These are phyloP conservation scores for Acrasis kona DNA, from an alignment of 78 protist genomes.

Conservation along the genomic window DNA sequence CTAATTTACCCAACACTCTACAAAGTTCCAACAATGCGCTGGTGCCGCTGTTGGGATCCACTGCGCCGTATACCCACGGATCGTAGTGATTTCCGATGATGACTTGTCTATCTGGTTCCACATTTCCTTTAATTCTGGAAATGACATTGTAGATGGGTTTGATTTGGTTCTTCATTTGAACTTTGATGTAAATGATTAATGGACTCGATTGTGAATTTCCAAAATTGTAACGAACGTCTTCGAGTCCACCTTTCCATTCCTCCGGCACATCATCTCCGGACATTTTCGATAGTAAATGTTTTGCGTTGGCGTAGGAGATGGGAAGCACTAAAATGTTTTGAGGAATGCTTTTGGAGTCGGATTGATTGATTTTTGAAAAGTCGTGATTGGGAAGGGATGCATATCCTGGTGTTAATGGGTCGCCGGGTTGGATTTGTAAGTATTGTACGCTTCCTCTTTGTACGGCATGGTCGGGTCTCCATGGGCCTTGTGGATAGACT, in stretches of 20 bases:
- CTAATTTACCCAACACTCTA: background rate
- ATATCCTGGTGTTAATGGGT: conserved; percentile 1
- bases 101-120: background rate
- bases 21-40: conserved; percentile 12
- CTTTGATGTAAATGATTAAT: background rate
- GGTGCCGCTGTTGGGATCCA: conserved; percentile 40
- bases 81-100: conserved; percentile 29
- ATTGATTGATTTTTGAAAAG: background rate
- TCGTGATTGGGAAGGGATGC: background rate
- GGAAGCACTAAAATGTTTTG: background rate
- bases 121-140: background rate
- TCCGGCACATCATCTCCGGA: conserved; percentile 5
- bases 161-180: background rate
- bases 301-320: background rate
- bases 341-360: background rate
- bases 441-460: conserved; percentile 43
- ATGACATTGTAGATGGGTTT: background rate
- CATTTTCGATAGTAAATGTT: background rate
- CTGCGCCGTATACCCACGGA: conserved; percentile 49
- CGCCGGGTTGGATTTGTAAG: conserved; percentile 23
- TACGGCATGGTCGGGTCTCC: conserved; percentile 14
- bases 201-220: background rate
- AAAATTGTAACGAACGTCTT: background rate
- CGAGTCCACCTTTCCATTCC: conserved; percentile 2
- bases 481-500: conserved; percentile 45